A percentile compares a stretch with the other conserved stretches of the same genome.
Conservation (phyloP, 345 rosid genomes). For the Salix suchowensis region DNA sequence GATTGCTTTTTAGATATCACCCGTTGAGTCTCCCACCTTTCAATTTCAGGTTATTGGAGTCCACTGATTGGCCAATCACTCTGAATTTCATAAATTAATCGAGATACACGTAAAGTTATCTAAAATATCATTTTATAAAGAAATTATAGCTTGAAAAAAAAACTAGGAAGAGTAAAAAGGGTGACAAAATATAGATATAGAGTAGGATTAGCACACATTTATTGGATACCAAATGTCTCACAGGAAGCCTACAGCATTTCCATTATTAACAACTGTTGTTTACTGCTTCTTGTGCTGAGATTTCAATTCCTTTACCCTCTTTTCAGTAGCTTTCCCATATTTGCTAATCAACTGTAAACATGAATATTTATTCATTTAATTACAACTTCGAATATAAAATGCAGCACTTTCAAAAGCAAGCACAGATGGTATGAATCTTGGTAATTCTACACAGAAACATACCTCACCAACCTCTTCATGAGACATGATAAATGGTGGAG, state of each 20-base stretch:
- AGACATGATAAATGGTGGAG: constrained; percentile 70
- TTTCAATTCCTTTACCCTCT: constrained; percentile 81
- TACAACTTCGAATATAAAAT: neutral
- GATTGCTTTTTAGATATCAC: no score
- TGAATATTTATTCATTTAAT: neutral
- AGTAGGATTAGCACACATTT: neutral
- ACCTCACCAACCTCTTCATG: constrained; percentile 81
- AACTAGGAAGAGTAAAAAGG: neutral
- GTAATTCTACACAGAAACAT: neutral
- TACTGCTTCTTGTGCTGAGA: constrained; percentile 42
- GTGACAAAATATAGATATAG: neutral
- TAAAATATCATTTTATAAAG: no score
- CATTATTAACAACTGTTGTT: constrained; percentile 26
- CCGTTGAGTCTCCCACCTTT: no score
- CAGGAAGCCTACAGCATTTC: constrained; percentile 13
- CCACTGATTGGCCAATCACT: no score
- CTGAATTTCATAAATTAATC: no score
- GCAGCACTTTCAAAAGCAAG: neutral
- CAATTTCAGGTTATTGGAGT: no score
- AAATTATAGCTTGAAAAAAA: no score
- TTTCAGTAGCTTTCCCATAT: constrained; percentile 72
- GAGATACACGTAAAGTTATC: no score
- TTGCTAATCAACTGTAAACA: constrained; percentile 54
- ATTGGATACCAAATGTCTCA: neutral
- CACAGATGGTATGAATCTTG: neutral